Conservation (phyloP, 2,329 filamentous ascomycete genomes). For the Pyrenochaeta sp. region DNA sequence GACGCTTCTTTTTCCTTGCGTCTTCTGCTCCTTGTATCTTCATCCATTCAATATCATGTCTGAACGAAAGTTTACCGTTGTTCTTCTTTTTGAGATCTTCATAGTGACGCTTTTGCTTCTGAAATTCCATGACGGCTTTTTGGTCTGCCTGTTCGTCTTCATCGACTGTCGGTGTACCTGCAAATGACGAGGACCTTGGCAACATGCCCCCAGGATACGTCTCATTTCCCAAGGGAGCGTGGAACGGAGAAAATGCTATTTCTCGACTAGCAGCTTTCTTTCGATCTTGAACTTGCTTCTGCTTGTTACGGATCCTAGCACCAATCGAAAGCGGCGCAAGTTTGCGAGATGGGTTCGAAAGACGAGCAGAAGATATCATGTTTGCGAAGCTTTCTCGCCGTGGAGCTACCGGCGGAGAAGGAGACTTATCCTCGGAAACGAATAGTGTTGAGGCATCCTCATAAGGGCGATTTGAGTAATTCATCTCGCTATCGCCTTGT, state of each 20-base stretch:
- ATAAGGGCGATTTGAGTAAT: neutral
- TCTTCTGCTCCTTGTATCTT: slow-evolving; percentile 30
- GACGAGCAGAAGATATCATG: slow-evolving; percentile 7
- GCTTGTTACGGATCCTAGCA: slow-evolving; percentile 16
- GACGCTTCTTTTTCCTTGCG: slow-evolving; percentile 23
- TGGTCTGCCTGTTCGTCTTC: slow-evolving; percentile 17
- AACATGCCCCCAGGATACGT: slow-evolving; percentile 24
- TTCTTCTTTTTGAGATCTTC: slow-evolving; percentile 25
- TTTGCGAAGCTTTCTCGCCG: neutral
- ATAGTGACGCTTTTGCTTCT: slow-evolving; percentile 29
- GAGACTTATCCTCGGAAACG: slow-evolving; percentile 13
- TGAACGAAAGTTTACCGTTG: slow-evolving; percentile 28
- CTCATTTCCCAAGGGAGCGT: slow-evolving; percentile 11
- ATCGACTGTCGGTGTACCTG: neutral
- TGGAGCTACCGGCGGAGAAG: neutral
- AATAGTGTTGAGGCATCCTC: slow-evolving; percentile 22
- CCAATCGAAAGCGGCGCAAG: slow-evolving; percentile 3
- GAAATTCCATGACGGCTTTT: slow-evolving; percentile 21
- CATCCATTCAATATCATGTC: slow-evolving; percentile 41
- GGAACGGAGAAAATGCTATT: neutral
- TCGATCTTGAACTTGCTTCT: slow-evolving; percentile 12
- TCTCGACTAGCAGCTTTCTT: slow-evolving; percentile 8
- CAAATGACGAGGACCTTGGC: slow-evolving; percentile 1
- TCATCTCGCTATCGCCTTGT: neutral
- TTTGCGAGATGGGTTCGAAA: neutral